These are phyloP conservation scores for Glutinoglossum americanum DNA, from an alignment of 495 filamentous ascomycete genomes.

Conservation along the genomic window DNA sequence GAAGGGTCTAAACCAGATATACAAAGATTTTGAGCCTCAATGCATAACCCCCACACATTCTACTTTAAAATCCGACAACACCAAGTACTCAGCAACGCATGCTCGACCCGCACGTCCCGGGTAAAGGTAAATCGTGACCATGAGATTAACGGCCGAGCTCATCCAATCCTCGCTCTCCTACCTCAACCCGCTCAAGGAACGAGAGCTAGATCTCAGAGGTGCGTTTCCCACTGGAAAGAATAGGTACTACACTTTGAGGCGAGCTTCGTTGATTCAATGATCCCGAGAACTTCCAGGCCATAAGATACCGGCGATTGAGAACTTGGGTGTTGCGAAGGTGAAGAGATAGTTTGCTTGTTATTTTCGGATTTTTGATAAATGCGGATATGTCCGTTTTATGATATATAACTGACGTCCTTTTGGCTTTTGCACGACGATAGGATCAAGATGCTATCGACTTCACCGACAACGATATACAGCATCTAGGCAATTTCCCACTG, in stretches of 20 bases:
- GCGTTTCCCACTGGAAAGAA: constrained; percentile 71
- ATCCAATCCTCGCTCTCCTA: constrained; percentile 82
- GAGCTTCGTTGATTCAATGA: constrained; percentile 54
- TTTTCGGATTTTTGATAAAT: no score
- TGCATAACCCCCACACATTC: not conserved
- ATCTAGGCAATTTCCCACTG: constrained; percentile 83
- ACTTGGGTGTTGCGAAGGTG: constrained; percentile 86
- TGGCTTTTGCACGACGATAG: constrained; percentile 17
- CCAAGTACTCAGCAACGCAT: not conserved
- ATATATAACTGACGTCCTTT: no score
- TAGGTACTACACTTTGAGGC: constrained; percentile 80
- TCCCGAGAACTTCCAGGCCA: constrained; percentile 52
- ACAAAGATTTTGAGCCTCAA: no score
- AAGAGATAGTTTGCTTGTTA: no score
- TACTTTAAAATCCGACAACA: not conserved
- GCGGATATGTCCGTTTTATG: not conserved
- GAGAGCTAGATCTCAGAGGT: constrained; percentile 99
- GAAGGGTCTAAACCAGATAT: no score
- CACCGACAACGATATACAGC: constrained; percentile 89
- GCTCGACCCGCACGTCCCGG: not conserved
- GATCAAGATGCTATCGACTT: constrained; percentile 91
- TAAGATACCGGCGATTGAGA: constrained; percentile 95
- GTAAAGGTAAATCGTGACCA: constrained; percentile 15
- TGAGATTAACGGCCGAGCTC: constrained; percentile 90
- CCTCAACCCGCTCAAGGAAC: constrained; percentile 92